Percentiles rank a stretch among this genome's conserved stretches.
Conservation (phyloP, 345 rosid genomes). For the Erysimum cheiranthoides region DNA sequence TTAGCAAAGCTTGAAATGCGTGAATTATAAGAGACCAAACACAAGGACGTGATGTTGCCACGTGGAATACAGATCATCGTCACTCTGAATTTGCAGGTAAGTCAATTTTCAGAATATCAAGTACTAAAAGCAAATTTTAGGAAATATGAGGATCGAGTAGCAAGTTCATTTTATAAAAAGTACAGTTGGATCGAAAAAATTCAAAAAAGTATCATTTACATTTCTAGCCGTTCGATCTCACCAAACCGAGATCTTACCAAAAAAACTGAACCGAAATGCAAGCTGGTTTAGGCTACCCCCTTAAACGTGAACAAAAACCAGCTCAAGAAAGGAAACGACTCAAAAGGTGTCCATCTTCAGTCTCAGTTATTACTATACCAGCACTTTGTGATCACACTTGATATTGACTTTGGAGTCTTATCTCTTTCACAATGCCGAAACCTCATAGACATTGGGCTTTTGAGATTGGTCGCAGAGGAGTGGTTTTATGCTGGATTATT, state of each 20-base stretch:
- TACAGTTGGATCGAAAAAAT: not conserved
- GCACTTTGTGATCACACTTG: not conserved
- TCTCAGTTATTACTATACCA: not conserved
- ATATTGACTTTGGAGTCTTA: not conserved
- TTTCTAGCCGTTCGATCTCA: conserved; percentile 6
- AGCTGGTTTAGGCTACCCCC: not conserved
- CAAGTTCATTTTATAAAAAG: not conserved
- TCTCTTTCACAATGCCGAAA: conserved; percentile 3
- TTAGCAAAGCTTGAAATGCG: not conserved
- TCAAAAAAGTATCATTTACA: not conserved
- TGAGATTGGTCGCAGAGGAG: not conserved
- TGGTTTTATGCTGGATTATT: conserved; percentile 37
- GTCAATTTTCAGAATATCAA: not conserved
- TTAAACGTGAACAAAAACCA: not conserved
- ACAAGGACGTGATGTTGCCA: conserved; percentile 17
- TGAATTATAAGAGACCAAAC: not conserved
- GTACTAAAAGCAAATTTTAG: not conserved
- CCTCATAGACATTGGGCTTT: not conserved
- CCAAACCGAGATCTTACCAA: not conserved
- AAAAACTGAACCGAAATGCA: not conserved
- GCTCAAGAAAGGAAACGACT: not conserved
- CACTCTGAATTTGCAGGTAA: not conserved
- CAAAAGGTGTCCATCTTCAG: not conserved
- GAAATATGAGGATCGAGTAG: not conserved
- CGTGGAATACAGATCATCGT: conserved; percentile 22